Conservation (phyloP, 176 grass and related monocot genomes). For the Rhipidocladum racemiflorum region DNA sequence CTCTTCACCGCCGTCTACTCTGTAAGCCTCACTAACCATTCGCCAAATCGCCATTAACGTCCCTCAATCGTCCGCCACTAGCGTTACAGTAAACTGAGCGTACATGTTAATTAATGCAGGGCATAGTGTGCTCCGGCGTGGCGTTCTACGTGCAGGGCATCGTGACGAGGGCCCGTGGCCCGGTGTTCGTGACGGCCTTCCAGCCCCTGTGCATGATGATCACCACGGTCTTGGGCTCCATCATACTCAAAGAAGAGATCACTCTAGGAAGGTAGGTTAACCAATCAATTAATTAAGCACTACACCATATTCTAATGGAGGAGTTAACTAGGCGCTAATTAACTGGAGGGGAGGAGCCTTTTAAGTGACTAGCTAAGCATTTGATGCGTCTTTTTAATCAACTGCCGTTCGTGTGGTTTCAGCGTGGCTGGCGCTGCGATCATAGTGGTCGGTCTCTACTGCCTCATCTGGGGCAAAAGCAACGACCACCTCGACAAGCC, state of each 20-base stretch:
- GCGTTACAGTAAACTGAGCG: too few relatives aligned
- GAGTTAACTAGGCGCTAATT: background rate
- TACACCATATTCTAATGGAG: background rate
- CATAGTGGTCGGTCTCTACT: constrained; percentile 89
- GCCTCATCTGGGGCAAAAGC: constrained; percentile 94
- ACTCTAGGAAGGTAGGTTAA: constrained; percentile 71
- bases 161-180: constrained; percentile 74
- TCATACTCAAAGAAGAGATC: constrained; percentile 71
- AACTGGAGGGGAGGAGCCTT: background rate
- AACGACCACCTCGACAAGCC: constrained; percentile 55
- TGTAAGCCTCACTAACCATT: constrained; percentile 11
- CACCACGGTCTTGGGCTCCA: constrained; percentile 69
- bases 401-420: background rate
- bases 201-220: constrained; percentile 95
- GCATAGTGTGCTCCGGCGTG: constrained; percentile 85
- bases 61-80: background rate
- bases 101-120: constrained; percentile 35
- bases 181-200: constrained; percentile 94
- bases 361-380: background rate
- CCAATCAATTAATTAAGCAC: background rate
- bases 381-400: background rate
- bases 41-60: background rate
- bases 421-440: constrained; percentile 84
- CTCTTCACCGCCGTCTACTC: constrained; percentile 87
- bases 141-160: constrained; percentile 84